These are phyloP conservation scores for Nidularia pulvinata DNA, from an alignment of 768 basidiomycete species.

Conservation along the genomic window DNA sequence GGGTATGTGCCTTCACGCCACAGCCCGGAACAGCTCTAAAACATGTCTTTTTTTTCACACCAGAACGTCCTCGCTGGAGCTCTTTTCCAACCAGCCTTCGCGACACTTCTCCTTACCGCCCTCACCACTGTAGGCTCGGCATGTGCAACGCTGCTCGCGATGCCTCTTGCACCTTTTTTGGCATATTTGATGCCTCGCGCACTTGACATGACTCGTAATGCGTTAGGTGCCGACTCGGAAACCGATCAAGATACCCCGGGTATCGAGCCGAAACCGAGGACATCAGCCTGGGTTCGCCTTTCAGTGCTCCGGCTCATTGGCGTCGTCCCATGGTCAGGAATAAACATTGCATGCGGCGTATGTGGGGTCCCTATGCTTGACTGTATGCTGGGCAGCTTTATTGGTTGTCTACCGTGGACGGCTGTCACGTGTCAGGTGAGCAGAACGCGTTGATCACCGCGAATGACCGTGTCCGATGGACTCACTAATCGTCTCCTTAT, in stretches of 20 bases:
- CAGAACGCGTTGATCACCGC: slow-evolving; percentile 4
- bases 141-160: slow-evolving; percentile 77
- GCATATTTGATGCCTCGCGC: slow-evolving; percentile 82
- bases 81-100: slow-evolving; percentile 79
- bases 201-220: slow-evolving; percentile 80
- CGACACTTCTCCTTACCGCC: slow-evolving; percentile 77
- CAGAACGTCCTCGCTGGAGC: slow-evolving; percentile 92
- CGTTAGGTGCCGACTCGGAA: slow-evolving; percentile 69
- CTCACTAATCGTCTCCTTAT: slow-evolving; percentile 1
- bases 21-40: slow-evolving; percentile 5
- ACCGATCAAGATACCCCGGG: slow-evolving; percentile 31
- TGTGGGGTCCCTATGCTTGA: slow-evolving; percentile 77
- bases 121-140: slow-evolving; percentile 89
- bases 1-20: slow-evolving; percentile 52
- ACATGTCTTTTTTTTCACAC: slow-evolving; percentile 3
- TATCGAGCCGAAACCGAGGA: slow-evolving; percentile 24
- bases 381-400: slow-evolving; percentile 81
- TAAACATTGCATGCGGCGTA: slow-evolving; percentile 96
- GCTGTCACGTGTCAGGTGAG: slow-evolving; percentile 88
- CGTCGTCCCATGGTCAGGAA: slow-evolving; percentile 95
- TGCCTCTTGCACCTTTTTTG: slow-evolving; percentile 84
- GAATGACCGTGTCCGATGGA: slow-evolving; percentile 11
- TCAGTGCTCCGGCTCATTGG: slow-evolving; percentile 89
- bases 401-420: slow-evolving; percentile 87
- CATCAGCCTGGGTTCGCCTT: slow-evolving; percentile 79